These are phyloP conservation scores for Cercospora canescens DNA, from an alignment of 2,329 filamentous ascomycete genomes.

Conservation along the genomic window DNA sequence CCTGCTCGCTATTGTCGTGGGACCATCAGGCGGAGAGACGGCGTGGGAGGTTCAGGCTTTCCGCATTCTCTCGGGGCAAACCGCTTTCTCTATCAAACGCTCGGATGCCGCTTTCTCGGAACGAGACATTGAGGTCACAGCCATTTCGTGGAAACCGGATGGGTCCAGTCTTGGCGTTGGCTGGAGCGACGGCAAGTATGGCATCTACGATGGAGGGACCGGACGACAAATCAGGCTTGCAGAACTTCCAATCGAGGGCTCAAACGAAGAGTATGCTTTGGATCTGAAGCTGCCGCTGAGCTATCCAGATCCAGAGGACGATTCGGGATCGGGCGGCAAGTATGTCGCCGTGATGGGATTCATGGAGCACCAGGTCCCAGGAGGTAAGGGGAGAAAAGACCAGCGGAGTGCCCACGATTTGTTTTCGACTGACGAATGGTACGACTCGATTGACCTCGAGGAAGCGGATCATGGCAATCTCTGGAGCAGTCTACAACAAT, in stretches of 20 bases:
- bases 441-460: conserved; percentile 19
- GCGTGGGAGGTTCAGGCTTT: conserved; percentile 73
- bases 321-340: conserved; percentile 1
- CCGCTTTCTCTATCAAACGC: conserved; percentile 57
- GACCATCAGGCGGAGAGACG: conserved; percentile 25
- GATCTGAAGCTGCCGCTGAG: conserved; percentile 8
- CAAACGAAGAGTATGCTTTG: conserved; percentile 13
- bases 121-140: conserved; percentile 33
- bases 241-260: conserved; percentile 2
- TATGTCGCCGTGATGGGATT: conserved; percentile 26
- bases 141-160: conserved; percentile 49
- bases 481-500: neutral
- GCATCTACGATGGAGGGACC: conserved; percentile 41
- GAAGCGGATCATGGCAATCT: conserved; percentile 42
- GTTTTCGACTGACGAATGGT: conserved; percentile 30
- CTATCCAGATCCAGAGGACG: conserved; percentile 2
- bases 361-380: conserved; percentile 26
- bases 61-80: conserved; percentile 76
- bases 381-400: conserved; percentile 32
- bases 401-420: neutral
- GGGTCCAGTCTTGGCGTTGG: conserved; percentile 66
- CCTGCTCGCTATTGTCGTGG: conserved; percentile 67
- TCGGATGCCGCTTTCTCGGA: conserved; percentile 26
- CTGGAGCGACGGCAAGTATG: conserved; percentile 71
- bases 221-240: conserved; percentile 24